phyloP scores from a whole-genome alignment of 139 green algal species.

The Coelastrella sp. region DNA sequence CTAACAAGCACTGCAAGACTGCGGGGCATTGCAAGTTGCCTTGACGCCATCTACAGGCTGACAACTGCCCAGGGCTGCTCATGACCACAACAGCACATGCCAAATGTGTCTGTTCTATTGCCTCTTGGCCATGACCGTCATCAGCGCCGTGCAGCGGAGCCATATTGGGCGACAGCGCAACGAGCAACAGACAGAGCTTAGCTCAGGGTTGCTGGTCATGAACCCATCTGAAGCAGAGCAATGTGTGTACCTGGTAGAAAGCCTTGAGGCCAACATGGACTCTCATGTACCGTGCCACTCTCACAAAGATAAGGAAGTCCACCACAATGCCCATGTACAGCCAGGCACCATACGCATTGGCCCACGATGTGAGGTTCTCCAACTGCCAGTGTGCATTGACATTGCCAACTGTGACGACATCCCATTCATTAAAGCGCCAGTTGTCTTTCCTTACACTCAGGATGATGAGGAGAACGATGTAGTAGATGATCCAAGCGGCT shows the following conservation, averaged over 20 bases:
- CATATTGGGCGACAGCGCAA: too few relatives aligned
- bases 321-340: slow-evolving; percentile 48
- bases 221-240: too few relatives aligned
- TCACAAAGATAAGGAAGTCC: slow-evolving; percentile 33
- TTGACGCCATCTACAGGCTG: too few relatives aligned
- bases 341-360: slow-evolving; percentile 19
- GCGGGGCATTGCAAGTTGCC: too few relatives aligned
- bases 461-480: not conserved
- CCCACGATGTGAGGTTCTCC: not conserved
- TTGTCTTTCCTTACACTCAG: not conserved
- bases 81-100: too few relatives aligned
- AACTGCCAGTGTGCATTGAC: not conserved
- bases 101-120: too few relatives aligned
- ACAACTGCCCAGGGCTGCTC: too few relatives aligned
- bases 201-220: too few relatives aligned
- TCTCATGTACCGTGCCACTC: slow-evolving; percentile 46
- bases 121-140: too few relatives aligned
- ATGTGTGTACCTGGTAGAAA: slow-evolving; percentile 43
- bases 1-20: too few relatives aligned
- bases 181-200: not conserved
- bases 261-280: slow-evolving; percentile 47
- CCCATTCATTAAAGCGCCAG: slow-evolving; percentile 20
- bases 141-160: too few relatives aligned
- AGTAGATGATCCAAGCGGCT: too few relatives aligned
- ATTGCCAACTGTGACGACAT: not conserved